Percentiles rank a stretch among this genome's conserved stretches.
Conservation (phyloP, 1,284 basidiomycete genomes). For the Agroathelia rolfsii region DNA sequence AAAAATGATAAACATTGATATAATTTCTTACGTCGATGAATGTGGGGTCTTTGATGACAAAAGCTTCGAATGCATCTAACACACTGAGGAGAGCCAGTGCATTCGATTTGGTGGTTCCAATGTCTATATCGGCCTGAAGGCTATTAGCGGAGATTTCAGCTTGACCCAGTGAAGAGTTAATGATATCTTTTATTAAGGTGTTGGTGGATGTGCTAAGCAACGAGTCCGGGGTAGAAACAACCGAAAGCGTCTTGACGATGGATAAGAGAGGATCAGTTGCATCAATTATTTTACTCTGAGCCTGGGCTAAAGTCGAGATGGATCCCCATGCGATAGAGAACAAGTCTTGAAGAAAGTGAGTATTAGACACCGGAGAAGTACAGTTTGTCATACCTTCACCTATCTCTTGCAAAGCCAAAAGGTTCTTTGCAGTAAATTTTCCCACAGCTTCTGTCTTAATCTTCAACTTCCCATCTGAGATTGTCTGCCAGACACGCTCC, state of each 20-base stretch:
- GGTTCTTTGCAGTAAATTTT: conserved; percentile 31
- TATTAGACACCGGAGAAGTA: conserved; percentile 2
- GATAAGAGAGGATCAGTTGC: too few relatives aligned
- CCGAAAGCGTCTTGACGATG: too few relatives aligned
- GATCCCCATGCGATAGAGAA: conserved; percentile 41
- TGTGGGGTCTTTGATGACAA: conserved; percentile 28
- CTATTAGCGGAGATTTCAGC: too few relatives aligned
- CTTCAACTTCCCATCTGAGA: conserved; percentile 29
- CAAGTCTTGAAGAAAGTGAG: conserved; percentile 22
- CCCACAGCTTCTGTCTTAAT: conserved; percentile 37
- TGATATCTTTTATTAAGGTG: too few relatives aligned
- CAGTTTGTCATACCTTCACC: conserved; percentile 27
- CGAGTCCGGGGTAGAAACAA: too few relatives aligned
- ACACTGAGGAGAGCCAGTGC: conserved; percentile 24
- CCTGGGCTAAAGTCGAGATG: too few relatives aligned
- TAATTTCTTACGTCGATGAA: conserved; percentile 28
- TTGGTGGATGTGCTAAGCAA: too few relatives aligned
- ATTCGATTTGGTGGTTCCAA: too few relatives aligned
- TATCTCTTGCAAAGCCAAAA: conserved; percentile 31
- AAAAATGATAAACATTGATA: conserved; percentile 4
- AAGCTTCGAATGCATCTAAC: conserved; percentile 30
- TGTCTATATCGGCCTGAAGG: too few relatives aligned
- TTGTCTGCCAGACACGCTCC: conserved; percentile 34
- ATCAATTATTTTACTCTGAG: too few relatives aligned
- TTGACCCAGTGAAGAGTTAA: too few relatives aligned